These are phyloP conservation scores for Raffaelea albimanens DNA, from an alignment of 2,329 filamentous ascomycete genomes.

Conservation along the genomic window DNA sequence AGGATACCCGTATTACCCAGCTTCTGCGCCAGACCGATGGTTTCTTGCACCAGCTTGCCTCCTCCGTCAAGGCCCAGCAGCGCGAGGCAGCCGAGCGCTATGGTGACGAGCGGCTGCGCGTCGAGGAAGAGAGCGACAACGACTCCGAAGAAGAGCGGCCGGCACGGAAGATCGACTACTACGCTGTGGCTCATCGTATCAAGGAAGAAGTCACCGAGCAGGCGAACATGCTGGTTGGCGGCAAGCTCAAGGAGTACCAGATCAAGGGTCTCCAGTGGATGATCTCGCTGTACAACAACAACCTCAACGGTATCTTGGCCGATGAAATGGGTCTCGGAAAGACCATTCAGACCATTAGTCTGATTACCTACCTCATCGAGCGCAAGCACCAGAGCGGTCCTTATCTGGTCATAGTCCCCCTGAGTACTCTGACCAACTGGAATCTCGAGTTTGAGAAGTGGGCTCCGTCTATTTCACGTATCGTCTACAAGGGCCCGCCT, in stretches of 20 bases:
- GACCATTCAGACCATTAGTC: slow-evolving; percentile 96
- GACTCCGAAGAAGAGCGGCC: slow-evolving; percentile 62
- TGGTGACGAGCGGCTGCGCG: slow-evolving; percentile 49
- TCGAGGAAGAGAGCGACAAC: slow-evolving; percentile 54
- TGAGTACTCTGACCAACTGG: slow-evolving; percentile 98
- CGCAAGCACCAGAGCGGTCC: slow-evolving; percentile 86
- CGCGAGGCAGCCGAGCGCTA: slow-evolving; percentile 72
- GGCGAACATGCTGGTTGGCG: slow-evolving; percentile 79
- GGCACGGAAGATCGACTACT: slow-evolving; percentile 89
- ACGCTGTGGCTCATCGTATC: slow-evolving; percentile 91
- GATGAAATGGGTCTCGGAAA: slow-evolving; percentile 99
- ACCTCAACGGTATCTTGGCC: slow-evolving; percentile 94
- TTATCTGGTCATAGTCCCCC: slow-evolving; percentile 90
- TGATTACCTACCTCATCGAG: slow-evolving; percentile 96
- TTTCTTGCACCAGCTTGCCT: slow-evolving; percentile 90
- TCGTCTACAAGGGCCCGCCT: slow-evolving; percentile 96
- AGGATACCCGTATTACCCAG: slow-evolving; percentile 98
- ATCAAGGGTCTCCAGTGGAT: slow-evolving; percentile 99
- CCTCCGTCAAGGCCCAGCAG: slow-evolving; percentile 90
- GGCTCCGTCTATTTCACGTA: slow-evolving; percentile 76
- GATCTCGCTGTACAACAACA: slow-evolving; percentile 99
- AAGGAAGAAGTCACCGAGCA: slow-evolving; percentile 85
- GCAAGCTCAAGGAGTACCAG: slow-evolving; percentile 93
- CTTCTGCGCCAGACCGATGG: slow-evolving; percentile 94
- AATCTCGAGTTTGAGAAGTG: slow-evolving; percentile 98